phyloP scores from a whole-genome alignment of 768 basidiomycete species.

The Suillus fuscotomentosus region DNA sequence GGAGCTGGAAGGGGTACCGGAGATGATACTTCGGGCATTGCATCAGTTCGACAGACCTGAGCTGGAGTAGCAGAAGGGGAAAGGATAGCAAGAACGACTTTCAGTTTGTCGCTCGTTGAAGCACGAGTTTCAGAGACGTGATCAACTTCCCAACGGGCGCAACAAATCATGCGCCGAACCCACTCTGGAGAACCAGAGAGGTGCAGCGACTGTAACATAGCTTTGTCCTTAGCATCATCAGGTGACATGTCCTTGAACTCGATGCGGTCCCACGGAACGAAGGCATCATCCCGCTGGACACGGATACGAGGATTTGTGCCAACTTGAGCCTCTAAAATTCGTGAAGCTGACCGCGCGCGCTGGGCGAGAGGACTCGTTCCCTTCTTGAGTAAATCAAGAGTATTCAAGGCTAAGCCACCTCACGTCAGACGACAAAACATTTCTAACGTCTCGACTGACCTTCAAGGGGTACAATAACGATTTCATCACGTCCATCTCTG shows the following conservation, averaged over 20 bases:
- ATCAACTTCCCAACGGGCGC: conserved; percentile 73
- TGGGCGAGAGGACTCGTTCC: conserved; percentile 76
- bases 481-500: conserved; percentile 70
- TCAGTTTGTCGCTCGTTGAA: conserved; percentile 29
- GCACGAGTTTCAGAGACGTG: conserved; percentile 39
- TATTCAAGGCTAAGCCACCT: conserved; percentile 68
- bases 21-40: conserved; percentile 31
- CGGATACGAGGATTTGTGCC: conserved; percentile 79
- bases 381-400: conserved; percentile 91
- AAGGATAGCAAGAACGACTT: conserved; percentile 63
- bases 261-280: conserved; percentile 79
- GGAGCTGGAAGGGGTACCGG: conserved; percentile 71
- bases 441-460: conserved; percentile 44
- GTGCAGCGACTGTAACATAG: conserved; percentile 22
- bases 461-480: conserved; percentile 85
- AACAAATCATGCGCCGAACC: conserved; percentile 82
- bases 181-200: conserved; percentile 66
- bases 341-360: conserved; percentile 83
- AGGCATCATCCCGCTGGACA: conserved; percentile 81
- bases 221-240: conserved; percentile 24
- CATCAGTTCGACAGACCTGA: conserved; percentile 26
- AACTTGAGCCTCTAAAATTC: conserved; percentile 85
- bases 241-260: conserved; percentile 40
- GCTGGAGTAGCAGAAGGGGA: conserved; percentile 29
- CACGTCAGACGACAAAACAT: conserved; percentile 10